Evolutionary conservation across 2,329 filamentous ascomycete genomes (phyloP), one percentile per base, ranked within the genome.

Genomic region (Pseudophaeomoniella oleicola): DNA sequence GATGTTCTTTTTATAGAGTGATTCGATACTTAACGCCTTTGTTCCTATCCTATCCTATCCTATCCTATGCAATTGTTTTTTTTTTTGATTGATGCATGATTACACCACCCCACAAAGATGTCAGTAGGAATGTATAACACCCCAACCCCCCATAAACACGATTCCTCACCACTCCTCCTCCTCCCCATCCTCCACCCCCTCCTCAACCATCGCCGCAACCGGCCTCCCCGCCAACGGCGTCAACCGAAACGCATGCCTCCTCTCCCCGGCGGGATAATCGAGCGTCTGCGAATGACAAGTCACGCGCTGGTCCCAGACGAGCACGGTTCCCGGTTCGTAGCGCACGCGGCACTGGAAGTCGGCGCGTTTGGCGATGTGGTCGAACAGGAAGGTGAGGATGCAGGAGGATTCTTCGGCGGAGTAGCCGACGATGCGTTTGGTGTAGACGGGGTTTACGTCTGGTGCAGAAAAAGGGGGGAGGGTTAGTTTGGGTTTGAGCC

Each of bases 231-330:
- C 49, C 14, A 52, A 37, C 2, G 66, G 66, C 17, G 66, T 70
- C 44, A 69, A 60, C 30, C 66, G 57, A 12, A 65, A 66, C 43
- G 69, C 49, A 52, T 70, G 66, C 43, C 66, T 59, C 12, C 66
- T 51, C 38, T 61, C 57, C 15, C 66, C 66, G 48, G 66, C 63
- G 17, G 66, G 55, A 66, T 66, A 70, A 34, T 54, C 49, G 22
- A 50, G 37, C 16, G 51, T 50, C 53, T 66, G 62, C 61, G 36
- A 63, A 56, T 18, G 62, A 63, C 30, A 50, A 57, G 34, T 55
- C 18, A 54, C 44, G 3, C 64, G 55, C 37, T 67, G 64, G 40
- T 39, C 29, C 30, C 32, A 35, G 13, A 17, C 6, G 2, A 35
- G 39, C 5, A 51, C 42, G 3, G 49, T 48, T 2, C 49, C 43